Evolutionary conservation across 495 filamentous ascomycete species (phyloP).

Genomic region (Aspergillus bridgeri): DNA sequence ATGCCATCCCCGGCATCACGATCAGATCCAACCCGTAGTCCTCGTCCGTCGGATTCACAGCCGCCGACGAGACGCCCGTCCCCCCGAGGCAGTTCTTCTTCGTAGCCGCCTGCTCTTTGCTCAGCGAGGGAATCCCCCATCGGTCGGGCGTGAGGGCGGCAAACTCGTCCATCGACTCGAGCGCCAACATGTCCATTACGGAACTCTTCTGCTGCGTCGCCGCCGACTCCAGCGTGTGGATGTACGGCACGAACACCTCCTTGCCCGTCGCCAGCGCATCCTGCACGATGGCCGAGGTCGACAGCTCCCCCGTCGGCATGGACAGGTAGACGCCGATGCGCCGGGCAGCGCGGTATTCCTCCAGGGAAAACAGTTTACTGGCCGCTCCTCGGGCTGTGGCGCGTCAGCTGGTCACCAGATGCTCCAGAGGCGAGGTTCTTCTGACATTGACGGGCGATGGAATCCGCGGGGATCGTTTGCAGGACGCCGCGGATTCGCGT

Average conservation of each 20-base stretch:
- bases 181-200: conserved; percentile 90
- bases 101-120: conserved; percentile 53
- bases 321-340: conserved; percentile 85
- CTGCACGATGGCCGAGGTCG: conserved; percentile 73
- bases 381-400: conserved; percentile 55
- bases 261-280: conserved; percentile 77
- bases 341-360: conserved; percentile 66
- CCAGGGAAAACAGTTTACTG: conserved; percentile 54
- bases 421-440: conserved; percentile 5
- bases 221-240: conserved; percentile 56
- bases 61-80: conserved; percentile 23
- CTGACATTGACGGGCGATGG: conserved; percentile 65
- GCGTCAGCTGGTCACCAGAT: conserved; percentile 15
- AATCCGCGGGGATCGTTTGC: conserved; percentile 51
- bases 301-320: conserved; percentile 82
- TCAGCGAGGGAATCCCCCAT: conserved; percentile 90
- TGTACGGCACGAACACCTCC: conserved; percentile 86
- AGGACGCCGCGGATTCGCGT: conserved; percentile 63
- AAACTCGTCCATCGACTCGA: conserved; percentile 71
- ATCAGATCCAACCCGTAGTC: conserved; percentile 72
- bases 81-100: conserved; percentile 68
- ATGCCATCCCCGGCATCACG: conserved; percentile 91
- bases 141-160: conserved; percentile 67
- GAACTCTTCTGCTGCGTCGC: conserved; percentile 45
- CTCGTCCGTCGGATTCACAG: conserved; percentile 25